Evolutionary conservation across 345 rosid species (phyloP).

Genomic region (Nasturtium officinale): DNA sequence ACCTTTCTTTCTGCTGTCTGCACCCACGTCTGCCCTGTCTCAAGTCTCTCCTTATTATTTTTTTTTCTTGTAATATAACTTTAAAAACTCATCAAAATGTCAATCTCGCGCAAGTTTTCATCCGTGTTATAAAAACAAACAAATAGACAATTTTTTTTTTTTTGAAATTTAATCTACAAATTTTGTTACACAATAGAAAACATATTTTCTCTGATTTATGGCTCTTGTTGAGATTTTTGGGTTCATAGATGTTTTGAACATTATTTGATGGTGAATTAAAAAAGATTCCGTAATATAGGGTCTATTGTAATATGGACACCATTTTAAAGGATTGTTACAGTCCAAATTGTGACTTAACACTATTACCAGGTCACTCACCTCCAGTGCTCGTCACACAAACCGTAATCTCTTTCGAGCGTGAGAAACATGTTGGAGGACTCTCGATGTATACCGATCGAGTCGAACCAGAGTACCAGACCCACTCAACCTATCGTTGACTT

Average conservation of each 20-base stretch:
- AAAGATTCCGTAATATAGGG: background rate
- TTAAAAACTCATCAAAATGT: background rate
- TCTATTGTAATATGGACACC: background rate
- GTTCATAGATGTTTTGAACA: background rate
- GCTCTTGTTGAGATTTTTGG: background rate
- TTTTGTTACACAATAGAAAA: background rate
- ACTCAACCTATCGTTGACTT: too few species aligned
- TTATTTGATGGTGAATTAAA: background rate
- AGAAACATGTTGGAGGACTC: too few species aligned
- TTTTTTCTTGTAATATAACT: constrained; percentile 15
- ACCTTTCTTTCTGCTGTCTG: constrained; percentile 33
- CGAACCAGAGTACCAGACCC: too few species aligned
- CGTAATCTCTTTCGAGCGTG: too few species aligned
- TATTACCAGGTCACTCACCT: too few species aligned
- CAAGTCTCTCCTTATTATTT: background rate
- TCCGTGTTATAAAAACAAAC: background rate
- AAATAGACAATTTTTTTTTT: too few species aligned
- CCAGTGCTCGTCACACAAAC: too few species aligned
- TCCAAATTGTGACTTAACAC: background rate
- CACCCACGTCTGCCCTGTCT: constrained; percentile 42
- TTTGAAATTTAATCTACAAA: too few species aligned
- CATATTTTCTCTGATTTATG: background rate
- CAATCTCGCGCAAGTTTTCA: background rate
- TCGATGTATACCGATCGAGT: too few species aligned
- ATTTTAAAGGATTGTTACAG: background rate